Percentiles rank a stretch among this genome's conserved stretches.
Conservation (phyloP, 129 eudicot genomes). For the Lonicera japonica region DNA sequence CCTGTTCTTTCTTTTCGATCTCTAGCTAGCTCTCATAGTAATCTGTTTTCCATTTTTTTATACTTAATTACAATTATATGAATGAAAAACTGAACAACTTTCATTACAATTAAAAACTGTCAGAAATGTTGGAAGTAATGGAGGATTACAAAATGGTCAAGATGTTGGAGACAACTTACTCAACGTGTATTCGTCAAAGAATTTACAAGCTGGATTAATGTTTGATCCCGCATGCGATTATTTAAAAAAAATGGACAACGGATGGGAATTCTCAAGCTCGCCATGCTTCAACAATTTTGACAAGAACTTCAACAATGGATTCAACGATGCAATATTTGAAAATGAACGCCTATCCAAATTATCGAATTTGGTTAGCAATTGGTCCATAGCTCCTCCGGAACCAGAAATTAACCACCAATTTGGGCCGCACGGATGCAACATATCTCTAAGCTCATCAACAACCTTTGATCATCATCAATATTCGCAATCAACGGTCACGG, state of each 20-base stretch:
- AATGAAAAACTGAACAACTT: not conserved
- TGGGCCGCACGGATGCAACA: constrained; percentile 20
- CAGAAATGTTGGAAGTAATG: constrained; percentile 38
- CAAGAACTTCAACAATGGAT: constrained; percentile 24
- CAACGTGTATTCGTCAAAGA: constrained; percentile 10
- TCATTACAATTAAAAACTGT: not conserved
- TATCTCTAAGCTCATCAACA: constrained; percentile 6
- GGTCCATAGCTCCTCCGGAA: constrained; percentile 39
- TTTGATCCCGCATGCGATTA: constrained; percentile 50
- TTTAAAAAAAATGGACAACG: constrained; percentile 41
- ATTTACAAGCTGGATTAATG: constrained; percentile 17
- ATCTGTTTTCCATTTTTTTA: not conserved
- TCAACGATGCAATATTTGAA: constrained; percentile 29
- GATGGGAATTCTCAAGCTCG: constrained; percentile 42
- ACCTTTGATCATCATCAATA: constrained; percentile 6
- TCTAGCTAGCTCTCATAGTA: not conserved
- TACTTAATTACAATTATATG: not conserved
- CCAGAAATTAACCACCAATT: constrained; percentile 34
- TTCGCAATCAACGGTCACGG: not conserved
- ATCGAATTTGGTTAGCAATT: constrained; percentile 22
- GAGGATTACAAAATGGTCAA: constrained; percentile 25
- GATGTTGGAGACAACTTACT: constrained; percentile 10
- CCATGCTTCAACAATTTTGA: constrained; percentile 31
- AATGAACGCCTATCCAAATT: constrained; percentile 19
- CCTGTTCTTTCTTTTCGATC: no score